phyloP scores from a whole-genome alignment of 1,284 basidiomycete species.

The Neonothopanus nambi region DNA sequence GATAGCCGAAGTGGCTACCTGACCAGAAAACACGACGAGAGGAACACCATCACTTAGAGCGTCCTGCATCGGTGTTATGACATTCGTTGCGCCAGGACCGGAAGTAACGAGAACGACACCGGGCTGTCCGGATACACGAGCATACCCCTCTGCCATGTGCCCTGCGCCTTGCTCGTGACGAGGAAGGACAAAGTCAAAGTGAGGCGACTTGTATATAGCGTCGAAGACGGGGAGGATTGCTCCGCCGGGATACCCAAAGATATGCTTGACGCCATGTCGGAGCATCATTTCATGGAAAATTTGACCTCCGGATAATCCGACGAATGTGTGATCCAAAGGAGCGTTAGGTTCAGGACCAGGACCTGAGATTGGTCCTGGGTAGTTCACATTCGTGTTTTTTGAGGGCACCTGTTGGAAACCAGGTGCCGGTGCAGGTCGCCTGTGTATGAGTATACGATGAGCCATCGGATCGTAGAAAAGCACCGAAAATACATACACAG shows the following conservation, averaged over 20 bases:
- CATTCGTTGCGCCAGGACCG: conserved; percentile 97
- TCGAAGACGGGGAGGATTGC: conserved; percentile 99
- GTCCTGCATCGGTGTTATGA: conserved; percentile 98
- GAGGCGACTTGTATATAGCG: conserved; percentile 94
- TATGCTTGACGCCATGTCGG: conserved; percentile 92
- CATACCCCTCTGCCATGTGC: conserved; percentile 99
- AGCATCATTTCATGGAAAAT: conserved; percentile 99
- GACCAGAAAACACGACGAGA: conserved; percentile 94
- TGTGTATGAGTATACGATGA: conserved; percentile 26
- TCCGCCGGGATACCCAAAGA: conserved; percentile 98
- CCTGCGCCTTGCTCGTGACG: conserved; percentile 98
- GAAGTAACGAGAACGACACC: conserved; percentile 98
- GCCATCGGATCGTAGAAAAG: conserved; percentile 2
- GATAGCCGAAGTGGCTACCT: conserved; percentile 97
- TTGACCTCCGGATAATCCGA: conserved; percentile 94
- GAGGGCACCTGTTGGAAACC: conserved; percentile 67
- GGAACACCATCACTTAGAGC: conserved; percentile 95
- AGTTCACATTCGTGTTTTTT: conserved; percentile 41
- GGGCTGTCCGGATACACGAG: conserved; percentile 95
- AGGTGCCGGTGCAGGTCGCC: conserved; percentile 66
- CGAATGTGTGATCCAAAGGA: conserved; percentile 76
- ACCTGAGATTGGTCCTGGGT: conserved; percentile 34
- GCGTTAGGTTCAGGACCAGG: conserved; percentile 48
- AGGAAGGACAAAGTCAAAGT: conserved; percentile 96
- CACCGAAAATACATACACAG: conserved; percentile 43